Percentiles rank a stretch among this genome's conserved stretches.
Evolutionary conservation across 768 basidiomycete species (phyloP).

Genomic region (Boletus fagicola): DNA sequence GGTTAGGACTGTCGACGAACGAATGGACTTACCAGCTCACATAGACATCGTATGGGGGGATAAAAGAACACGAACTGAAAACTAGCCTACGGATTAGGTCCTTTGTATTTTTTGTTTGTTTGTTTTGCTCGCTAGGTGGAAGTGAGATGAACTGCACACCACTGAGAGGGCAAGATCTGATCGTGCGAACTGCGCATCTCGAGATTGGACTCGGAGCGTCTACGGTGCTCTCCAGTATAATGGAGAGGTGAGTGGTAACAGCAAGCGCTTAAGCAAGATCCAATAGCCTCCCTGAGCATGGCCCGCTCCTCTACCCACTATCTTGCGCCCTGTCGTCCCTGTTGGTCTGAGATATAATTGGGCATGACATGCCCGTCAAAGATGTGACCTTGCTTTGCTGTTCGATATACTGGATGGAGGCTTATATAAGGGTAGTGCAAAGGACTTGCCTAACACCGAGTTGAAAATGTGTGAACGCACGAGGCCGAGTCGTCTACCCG

Average conservation of each 20-base stretch:
- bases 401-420: neutral
- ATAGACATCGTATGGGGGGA: neutral
- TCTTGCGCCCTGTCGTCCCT: too few relatives aligned
- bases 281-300: neutral
- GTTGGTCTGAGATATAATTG: neutral
- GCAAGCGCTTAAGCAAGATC: neutral
- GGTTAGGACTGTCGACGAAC: neutral
- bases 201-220: neutral
- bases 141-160: neutral
- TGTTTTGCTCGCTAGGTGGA: neutral
- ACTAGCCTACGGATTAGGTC: neutral
- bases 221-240: neutral
- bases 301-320: neutral
- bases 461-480: too few relatives aligned
- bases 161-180: neutral
- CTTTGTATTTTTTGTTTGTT: neutral
- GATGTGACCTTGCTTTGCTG: neutral
- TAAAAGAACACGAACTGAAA: too few relatives aligned
- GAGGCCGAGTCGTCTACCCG: too few relatives aligned
- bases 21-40: neutral
- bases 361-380: neutral
- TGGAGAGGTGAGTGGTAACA: neutral
- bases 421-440: neutral
- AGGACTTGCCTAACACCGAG: too few relatives aligned
- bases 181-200: neutral